phyloP scores from a whole-genome alignment of 768 basidiomycete species.

The Tricholoma saponaceum region DNA sequence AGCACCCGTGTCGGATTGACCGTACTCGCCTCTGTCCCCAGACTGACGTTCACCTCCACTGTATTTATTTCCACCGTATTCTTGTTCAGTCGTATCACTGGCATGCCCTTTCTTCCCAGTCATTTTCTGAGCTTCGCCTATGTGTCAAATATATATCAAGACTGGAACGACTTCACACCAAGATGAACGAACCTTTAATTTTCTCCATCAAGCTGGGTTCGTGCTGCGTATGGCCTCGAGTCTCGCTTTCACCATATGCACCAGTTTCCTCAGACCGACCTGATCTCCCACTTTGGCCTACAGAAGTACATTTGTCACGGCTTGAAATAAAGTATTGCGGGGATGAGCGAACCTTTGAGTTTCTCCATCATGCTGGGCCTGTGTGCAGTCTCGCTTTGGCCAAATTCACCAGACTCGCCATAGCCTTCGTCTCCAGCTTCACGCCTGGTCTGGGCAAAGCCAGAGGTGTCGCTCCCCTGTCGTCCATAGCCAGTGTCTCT shows the following conservation, averaged over 20 bases:
- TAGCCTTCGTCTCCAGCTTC: slow-evolving; percentile 11
- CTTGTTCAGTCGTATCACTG: background rate
- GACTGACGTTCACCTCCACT: background rate
- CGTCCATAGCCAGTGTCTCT: background rate
- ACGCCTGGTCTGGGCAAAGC: background rate
- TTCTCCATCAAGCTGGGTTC: slow-evolving; percentile 15
- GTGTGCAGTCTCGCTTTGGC: background rate
- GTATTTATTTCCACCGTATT: background rate
- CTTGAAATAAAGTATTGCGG: too few species aligned
- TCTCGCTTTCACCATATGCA: slow-evolving; percentile 1
- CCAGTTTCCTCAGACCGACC: too few species aligned
- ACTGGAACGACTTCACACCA: background rate
- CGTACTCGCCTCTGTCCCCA: background rate
- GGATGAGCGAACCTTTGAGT: slow-evolving; percentile 3
- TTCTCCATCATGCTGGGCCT: slow-evolving; percentile 15
- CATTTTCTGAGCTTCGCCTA: background rate
- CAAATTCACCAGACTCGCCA: slow-evolving; percentile 5
- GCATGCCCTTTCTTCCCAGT: background rate
- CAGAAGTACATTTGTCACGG: too few species aligned
- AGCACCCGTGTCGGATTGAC: background rate
- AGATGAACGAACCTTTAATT: slow-evolving; percentile 4
- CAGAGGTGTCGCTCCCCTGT: background rate
- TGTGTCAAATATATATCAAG: background rate
- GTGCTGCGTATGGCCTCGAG: too few species aligned
- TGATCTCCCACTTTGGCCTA: too few species aligned